Evolutionary conservation across 2,329 filamentous ascomycete species (phyloP), one percentile per base, ranked within the genome.

Genomic region (Claviceps sp.): DNA sequence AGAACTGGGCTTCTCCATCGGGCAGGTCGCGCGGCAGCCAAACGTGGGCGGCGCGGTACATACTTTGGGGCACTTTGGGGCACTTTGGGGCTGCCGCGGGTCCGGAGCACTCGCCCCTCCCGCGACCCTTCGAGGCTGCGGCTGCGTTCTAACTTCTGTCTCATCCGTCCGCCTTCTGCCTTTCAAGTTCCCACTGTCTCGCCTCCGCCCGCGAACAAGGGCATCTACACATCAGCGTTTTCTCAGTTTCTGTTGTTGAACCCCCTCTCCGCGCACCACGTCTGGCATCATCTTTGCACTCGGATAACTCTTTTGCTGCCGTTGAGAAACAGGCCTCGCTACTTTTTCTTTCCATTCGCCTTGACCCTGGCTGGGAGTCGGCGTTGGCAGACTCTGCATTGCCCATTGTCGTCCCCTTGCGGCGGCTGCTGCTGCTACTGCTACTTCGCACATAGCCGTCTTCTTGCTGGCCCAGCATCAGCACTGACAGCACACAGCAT

Each of bases 201-300:
- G 30, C 30, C 30, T 34, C 10, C 10, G 30, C 30, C 30, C 30
- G 30, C 30, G 30, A 34, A 34, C 30, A 34, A 34, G 30, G 30
- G 30, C 30, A 34, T 34, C 30, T 34, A 34, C 30, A 34, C 30
- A 34, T 17, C 39, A 10, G 39, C n/a, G n/a, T 17, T 41, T 41
- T 17, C 7, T 41, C 39, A n/a, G 22, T 22, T 22, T 17, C 22
- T 48, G 38, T 11, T 24, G 26, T 24, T 49, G 38, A 16, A 19
- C 7, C 10, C 19, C 41, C 17, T 16, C 19, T 14, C 16, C 19
- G 4, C 8, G 11, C 22, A 38, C 41, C 13, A 14, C 51, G 34
- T 52, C 47, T 42, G 40, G 24, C 47, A 49, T 49, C 51, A 49
- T 48, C 47, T 16, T 39, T 52, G 51, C 41, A 45, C 51, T 5